These are phyloP conservation scores for Orobanche coerulescens DNA, from an alignment of 257 asterid species.

Conservation along the genomic window DNA sequence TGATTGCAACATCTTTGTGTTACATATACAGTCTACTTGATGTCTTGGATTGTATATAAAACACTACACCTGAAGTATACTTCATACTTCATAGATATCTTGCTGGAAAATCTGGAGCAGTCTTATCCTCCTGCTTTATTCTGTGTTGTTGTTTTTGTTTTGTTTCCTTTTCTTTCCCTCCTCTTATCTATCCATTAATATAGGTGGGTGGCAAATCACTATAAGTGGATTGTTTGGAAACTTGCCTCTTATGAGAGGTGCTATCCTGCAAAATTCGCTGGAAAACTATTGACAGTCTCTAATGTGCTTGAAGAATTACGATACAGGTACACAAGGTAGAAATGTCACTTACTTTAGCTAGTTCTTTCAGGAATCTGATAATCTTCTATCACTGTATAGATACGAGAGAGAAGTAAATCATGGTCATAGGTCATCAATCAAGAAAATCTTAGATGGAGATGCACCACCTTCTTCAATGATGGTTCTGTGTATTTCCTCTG, in stretches of 20 bases:
- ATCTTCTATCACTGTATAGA: constrained; percentile 33
- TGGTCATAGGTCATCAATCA: constrained; percentile 89
- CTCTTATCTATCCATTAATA: constrained; percentile 13
- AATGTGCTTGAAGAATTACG: constrained; percentile 86
- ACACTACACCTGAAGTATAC: background rate
- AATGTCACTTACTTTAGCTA: constrained; percentile 7
- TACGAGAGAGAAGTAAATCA: constrained; percentile 90
- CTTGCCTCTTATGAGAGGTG: constrained; percentile 85
- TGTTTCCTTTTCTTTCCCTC: background rate
- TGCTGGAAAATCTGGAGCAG: constrained; percentile 7
- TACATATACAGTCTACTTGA: constrained; percentile 3
- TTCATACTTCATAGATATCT: constrained; percentile 9
- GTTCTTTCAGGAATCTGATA: constrained; percentile 17
- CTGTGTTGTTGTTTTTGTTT: background rate
- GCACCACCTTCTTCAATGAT: constrained; percentile 69
- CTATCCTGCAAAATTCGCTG: constrained; percentile 61
- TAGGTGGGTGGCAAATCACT: constrained; percentile 92
- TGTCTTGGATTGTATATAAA: background rate
- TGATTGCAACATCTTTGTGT: constrained; percentile 1
- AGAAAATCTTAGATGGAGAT: constrained; percentile 83
- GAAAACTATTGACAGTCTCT: constrained; percentile 55
- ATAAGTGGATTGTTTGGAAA: constrained; percentile 95
- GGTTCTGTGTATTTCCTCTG: constrained; percentile 81
- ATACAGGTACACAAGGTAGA: constrained; percentile 51
- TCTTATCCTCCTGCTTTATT: constrained; percentile 4